Conservation (phyloP, 2,329 filamentous ascomycete species). For the Teratosphaeria pseudoeucalypti region DNA sequence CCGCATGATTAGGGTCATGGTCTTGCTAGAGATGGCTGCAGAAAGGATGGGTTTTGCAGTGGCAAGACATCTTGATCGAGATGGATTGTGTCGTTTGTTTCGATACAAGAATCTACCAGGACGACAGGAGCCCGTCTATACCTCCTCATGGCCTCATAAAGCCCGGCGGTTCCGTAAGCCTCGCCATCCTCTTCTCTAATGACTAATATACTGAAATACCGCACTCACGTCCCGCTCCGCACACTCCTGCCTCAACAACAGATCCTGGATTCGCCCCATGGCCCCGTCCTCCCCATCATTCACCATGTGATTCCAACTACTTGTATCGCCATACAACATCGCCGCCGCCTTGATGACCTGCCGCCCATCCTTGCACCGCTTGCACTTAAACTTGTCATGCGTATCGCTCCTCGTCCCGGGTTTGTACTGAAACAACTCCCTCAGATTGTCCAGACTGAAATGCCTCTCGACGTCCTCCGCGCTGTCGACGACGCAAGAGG, state of each 20-base stretch:
- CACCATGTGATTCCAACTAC: constrained; percentile 85
- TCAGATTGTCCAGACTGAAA: constrained; percentile 80
- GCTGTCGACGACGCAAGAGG: constrained; percentile 90
- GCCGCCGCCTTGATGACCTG: constrained; percentile 86
- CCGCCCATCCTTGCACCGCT: constrained; percentile 70
- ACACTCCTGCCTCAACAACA: constrained; percentile 78
- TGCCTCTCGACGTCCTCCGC: constrained; percentile 96
- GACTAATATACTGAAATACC: constrained; percentile 98
- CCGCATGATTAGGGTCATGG: too few relatives aligned
- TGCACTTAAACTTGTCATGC: constrained; percentile 98
- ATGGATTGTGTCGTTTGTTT: too few relatives aligned
- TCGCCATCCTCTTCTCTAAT: constrained; percentile 36
- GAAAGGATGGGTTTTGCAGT: too few relatives aligned
- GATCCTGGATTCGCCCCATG: constrained; percentile 75
- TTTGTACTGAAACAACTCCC: constrained; percentile 90
- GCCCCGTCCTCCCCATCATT: constrained; percentile 49
- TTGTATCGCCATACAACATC: constrained; percentile 95
- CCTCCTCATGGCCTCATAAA: too few relatives aligned
- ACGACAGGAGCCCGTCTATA: too few relatives aligned
- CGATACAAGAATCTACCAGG: too few relatives aligned
- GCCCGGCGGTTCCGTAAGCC: too few relatives aligned
- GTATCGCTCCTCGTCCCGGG: constrained; percentile 80
- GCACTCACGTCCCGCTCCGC: constrained; percentile 73
- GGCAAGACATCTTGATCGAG: too few relatives aligned
- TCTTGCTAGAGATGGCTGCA: too few relatives aligned